These are phyloP conservation scores for Umbelopsis vinacea DNA, from an alignment of 192 early-diverging fungal genomes.

Conservation along the genomic window DNA sequence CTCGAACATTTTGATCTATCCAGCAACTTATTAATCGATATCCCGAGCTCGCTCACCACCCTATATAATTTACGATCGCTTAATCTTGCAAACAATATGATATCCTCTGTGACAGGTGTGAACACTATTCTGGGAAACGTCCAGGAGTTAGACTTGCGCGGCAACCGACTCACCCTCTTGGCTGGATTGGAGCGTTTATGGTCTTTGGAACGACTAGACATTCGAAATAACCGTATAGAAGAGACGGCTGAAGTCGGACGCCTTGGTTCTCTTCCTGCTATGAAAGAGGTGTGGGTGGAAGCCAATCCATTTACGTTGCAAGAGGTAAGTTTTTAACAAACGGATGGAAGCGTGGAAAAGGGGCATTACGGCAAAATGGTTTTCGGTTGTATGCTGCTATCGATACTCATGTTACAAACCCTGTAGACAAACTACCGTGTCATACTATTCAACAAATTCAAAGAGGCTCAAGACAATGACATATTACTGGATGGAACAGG, in stretches of 20 bases:
- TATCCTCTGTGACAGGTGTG: constrained; percentile 49
- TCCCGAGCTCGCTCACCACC: constrained; percentile 45
- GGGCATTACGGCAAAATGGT: neutral
- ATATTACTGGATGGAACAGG: constrained; percentile 54
- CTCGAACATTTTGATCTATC: constrained; percentile 56
- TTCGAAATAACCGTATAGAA: constrained; percentile 56
- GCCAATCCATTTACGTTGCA: constrained; percentile 55
- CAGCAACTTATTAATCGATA: constrained; percentile 51
- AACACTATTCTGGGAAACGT: constrained; percentile 58
- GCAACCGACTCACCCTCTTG: constrained; percentile 53
- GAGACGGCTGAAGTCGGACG: constrained; percentile 58
- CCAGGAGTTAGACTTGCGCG: constrained; percentile 50
- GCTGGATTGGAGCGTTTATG: constrained; percentile 60
- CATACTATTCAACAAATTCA: constrained; percentile 52
- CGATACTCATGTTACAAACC: neutral
- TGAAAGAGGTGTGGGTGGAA: constrained; percentile 57
- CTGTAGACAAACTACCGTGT: constrained; percentile 52
- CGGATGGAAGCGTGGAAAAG: neutral
- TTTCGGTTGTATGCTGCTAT: neutral
- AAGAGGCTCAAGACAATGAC: constrained; percentile 45
- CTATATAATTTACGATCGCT: constrained; percentile 54
- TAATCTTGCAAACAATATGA: constrained; percentile 62
- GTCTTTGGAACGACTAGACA: constrained; percentile 57
- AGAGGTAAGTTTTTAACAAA: constrained; percentile 42
- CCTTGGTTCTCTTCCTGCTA: constrained; percentile 49